Conservation (phyloP, 2,329 filamentous ascomycete species). For the Cordyceps pruinosa region DNA sequence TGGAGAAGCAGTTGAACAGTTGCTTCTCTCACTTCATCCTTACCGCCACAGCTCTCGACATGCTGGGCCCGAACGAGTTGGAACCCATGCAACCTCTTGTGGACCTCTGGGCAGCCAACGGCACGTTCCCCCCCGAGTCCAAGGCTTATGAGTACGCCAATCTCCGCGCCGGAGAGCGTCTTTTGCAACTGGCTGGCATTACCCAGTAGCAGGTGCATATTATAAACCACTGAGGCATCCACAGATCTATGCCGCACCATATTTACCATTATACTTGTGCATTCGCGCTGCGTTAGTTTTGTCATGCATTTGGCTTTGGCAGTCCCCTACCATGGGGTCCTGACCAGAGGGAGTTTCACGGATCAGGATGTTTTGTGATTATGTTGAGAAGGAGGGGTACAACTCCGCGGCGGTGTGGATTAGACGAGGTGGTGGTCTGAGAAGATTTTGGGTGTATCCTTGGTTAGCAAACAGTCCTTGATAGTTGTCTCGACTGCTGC, state of each 20-base stretch:
- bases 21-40: constrained; percentile 82
- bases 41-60: constrained; percentile 71
- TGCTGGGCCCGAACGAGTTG: constrained; percentile 82
- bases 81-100: constrained; percentile 95
- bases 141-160: constrained; percentile 62
- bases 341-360: constrained; percentile 1
- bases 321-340: not conserved
- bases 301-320: constrained; percentile 1
- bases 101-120: constrained; percentile 84
- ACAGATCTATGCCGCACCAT: not conserved
- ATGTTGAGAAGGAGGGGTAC: not conserved
- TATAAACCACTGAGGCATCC: not conserved
- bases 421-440: not conserved
- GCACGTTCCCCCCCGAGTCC: constrained; percentile 72
- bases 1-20: constrained; percentile 76
- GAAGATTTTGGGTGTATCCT: not conserved
- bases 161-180: constrained; percentile 50
- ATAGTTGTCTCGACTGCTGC: not conserved
- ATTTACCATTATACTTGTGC: constrained; percentile 9
- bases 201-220: constrained; percentile 17
- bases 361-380: not conserved
- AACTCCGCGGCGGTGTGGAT: not conserved
- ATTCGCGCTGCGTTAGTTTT: constrained; percentile 1
- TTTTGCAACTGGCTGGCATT: constrained; percentile 43
- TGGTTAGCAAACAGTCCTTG: not conserved